Evolutionary conservation across 108 stramenopile genomes (phyloP), one percentile per base, ranked within the genome.

Genomic region (Cylindrotheca closterium): DNA sequence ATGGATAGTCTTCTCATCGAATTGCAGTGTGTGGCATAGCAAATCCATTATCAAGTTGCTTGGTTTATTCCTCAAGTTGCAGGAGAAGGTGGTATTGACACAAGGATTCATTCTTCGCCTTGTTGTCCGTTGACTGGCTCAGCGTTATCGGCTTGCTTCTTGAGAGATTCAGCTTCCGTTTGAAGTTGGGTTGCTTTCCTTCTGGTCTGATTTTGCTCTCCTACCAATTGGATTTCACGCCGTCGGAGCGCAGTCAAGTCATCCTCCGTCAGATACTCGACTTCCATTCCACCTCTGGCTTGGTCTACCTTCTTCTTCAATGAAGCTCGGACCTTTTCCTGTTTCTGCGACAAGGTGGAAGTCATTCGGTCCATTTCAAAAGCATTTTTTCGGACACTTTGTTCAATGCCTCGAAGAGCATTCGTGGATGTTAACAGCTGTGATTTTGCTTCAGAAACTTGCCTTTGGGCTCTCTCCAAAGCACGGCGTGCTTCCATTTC

Each of bases 21-120:
- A 80, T 83, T 3, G 80, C 82, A 18, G 80, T 79, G 60, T 89
- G 86, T 1, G 86, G 49, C 22, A 73, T 79, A n/a, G 80, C 88
- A 23, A 79, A 72, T 29, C 82, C 85, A 30, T 42, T 34, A n/a
- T n/a, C n/a, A n/a, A n/a, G n/a, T n/a, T n/a, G n/a, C n/a, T n/a
- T n/a, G n/a, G n/a, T n/a, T n/a, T n/a, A n/a, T n/a, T n/a, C n/a
- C n/a, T n/a, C n/a, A n/a, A n/a, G n/a, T n/a, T n/a, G n/a, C n/a
- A n/a, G n/a, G n/a, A n/a, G n/a, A n/a, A n/a, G n/a, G n/a, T n/a
- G n/a, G n/a, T n/a, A n/a, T n/a, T n/a, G n/a, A n/a, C n/a, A n/a
- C n/a, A n/a, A n/a, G n/a, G n/a, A n/a, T n/a, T n/a, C n/a, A n/a
- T n/a, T n/a, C n/a, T n/a, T n/a, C n/a, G n/a, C n/a, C n/a, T n/a